Percentiles rank a stretch among this genome's conserved stretches.
Evolutionary conservation across 129 eudicot genomes (phyloP).

Genomic region (Flaveria bidentis): DNA sequence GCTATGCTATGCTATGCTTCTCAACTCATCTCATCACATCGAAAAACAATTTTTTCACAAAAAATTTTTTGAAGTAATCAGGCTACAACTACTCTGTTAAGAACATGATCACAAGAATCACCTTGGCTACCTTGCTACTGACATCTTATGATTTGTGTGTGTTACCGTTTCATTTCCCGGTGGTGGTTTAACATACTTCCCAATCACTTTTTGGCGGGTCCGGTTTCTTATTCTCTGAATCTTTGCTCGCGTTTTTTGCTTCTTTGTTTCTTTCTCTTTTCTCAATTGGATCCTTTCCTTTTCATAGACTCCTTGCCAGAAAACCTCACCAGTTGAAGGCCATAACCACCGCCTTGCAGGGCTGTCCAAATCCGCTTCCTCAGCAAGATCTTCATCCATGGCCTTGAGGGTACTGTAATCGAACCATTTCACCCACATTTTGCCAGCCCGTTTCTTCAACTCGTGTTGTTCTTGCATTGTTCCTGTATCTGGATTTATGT

Average conservation of each 20-base stretch:
- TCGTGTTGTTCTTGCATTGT: slow-evolving; percentile 74
- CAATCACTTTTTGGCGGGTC: slow-evolving; percentile 64
- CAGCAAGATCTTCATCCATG: slow-evolving; percentile 95
- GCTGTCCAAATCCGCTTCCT: slow-evolving; percentile 66
- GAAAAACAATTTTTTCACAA: slow-evolving; percentile 11
- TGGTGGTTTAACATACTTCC: slow-evolving; percentile 79
- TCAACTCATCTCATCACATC: slow-evolving; percentile 14
- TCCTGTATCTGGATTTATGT: slow-evolving; percentile 67
- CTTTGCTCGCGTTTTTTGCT: slow-evolving; percentile 67
- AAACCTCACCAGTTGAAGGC: slow-evolving; percentile 93
- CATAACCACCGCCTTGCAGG: slow-evolving; percentile 63
- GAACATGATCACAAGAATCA: slow-evolving; percentile 6
- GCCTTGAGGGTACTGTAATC: slow-evolving; percentile 65
- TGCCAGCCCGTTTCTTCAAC: slow-evolving; percentile 64
- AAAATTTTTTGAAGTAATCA: slow-evolving; percentile 30
- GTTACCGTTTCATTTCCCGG: slow-evolving; percentile 31
- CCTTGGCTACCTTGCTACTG: slow-evolving; percentile 38
- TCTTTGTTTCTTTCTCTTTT: slow-evolving; percentile 60
- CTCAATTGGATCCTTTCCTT: slow-evolving; percentile 59
- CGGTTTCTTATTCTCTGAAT: slow-evolving; percentile 61
- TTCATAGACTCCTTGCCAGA: slow-evolving; percentile 82
- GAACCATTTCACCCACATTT: slow-evolving; percentile 96
- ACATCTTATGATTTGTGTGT: slow-evolving; percentile 35
- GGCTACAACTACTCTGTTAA: slow-evolving; percentile 33
- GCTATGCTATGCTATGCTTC: neutral